Conservation (phyloP, 1,284 basidiomycete genomes). For the Coniferiporia sulphurascens region DNA sequence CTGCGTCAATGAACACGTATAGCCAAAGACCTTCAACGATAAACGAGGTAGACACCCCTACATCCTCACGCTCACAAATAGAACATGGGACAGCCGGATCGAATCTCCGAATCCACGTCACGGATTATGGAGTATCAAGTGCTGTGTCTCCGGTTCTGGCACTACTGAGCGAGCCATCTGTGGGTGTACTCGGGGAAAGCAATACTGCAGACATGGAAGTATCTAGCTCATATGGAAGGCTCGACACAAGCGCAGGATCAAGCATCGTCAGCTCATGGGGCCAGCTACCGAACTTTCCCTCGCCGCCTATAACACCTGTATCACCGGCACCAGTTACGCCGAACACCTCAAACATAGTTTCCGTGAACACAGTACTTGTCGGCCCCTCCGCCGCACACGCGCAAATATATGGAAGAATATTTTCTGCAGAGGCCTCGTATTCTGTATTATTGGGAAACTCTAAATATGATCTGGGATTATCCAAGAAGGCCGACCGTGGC, state of each 20-base stretch:
- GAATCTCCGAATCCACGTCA: conserved; percentile 3
- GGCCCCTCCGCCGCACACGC: background rate
- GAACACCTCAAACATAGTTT: background rate
- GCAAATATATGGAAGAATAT: background rate
- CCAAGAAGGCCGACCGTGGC: background rate
- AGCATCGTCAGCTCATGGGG: conserved; percentile 11
- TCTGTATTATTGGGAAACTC: background rate
- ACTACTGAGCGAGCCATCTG: background rate
- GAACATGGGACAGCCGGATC: background rate
- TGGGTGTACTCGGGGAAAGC: background rate
- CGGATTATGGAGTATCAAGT: background rate
- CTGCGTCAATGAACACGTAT: background rate
- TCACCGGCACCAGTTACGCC: conserved; percentile 3
- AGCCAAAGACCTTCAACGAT: conserved; percentile 1
- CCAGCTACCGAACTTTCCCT: conserved; percentile 10
- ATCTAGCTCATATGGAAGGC: conserved; percentile 2
- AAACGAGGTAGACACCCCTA: background rate
- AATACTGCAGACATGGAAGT: background rate
- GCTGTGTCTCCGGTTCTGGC: background rate
- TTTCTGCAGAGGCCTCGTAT: background rate
- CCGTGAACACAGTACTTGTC: background rate
- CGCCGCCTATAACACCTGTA: conserved; percentile 4
- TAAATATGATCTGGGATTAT: background rate
- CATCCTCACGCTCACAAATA: background rate
- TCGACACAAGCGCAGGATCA: conserved; percentile 7